Base-by-base conservation (phyloP, 192 early-diverging fungal species). In the Diversispora epigaea region DNA sequence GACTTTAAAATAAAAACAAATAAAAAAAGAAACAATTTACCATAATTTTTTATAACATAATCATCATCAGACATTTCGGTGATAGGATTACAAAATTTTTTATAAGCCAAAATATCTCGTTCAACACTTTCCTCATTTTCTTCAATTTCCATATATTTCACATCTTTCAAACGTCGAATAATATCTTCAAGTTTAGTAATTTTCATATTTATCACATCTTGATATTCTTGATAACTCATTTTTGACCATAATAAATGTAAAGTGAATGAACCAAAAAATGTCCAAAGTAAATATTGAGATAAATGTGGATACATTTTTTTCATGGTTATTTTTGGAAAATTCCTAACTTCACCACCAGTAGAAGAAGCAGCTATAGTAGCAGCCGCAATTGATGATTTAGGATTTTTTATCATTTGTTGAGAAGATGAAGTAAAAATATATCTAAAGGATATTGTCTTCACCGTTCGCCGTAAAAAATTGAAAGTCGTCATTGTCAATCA, bases 101-200 rank as follows among this genome's bases (percentile, higher is more conserved):
- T 12, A 50, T 50, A 50, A 32, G 25, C 25, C 2, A 32, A 2
- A 32, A 32, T 32, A 32, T 32, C 25, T 32, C 25, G 25, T 32
- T 32, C 25, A 32, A 11, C 25, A 0, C 2, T 32, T 11, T 60
- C 25, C 21, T 7, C 40, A 41, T 15, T 12, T 40, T 17, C 25
- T 14, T 11, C 15, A 63, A 41, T 8, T 8, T 63, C 22, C 9
- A 43, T 43, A 6, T 63, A 40, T 63, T 63, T 39, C 32, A 10
- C 61, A 63, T 7, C 4, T 63, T 40, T 15, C 39, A 63, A 40
- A 15, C 15, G 12, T 6, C 3, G 39, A 43, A 63, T 63, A 14
- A 39, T 15, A 40, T 63, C 61, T 43, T 63, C 61, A 41, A 63
- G 61, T 43, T 63, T 63, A 17, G 39, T 5, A 63, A 63, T 63